Evolutionary conservation across 495 filamentous ascomycete genomes (phyloP), one percentile per base, ranked within the genome.

Genomic region (Massariosphaeria phaeospora): DNA sequence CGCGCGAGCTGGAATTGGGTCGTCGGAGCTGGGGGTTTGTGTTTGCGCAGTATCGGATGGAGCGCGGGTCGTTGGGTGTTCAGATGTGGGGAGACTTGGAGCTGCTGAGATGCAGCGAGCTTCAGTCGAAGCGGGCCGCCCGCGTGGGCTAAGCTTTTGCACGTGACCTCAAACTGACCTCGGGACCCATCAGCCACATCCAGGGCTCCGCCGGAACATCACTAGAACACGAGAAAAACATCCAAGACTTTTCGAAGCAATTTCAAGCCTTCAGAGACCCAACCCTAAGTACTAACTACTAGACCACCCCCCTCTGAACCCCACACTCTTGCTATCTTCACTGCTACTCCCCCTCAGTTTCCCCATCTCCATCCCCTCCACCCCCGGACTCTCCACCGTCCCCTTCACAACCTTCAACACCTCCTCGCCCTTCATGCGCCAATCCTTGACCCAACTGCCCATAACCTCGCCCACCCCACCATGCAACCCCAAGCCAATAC

Each of bases 391-490:
- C 42, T 25, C 45, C 26, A 35, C 38, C 47, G 41, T 11, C 35
- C 48, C 38, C 33, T 54, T 30, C 39, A 42, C 31, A 31, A 3
- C 10, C 27, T 15, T 43, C 34, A 42, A 6, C 43, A 45, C 15
- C 25, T 15, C 44, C 31, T 45, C 27, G 27, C 44, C 48, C 48
- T 25, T 42, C 17, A 2, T 35, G 11, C 24, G 21, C 48, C 34
- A 53, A 36, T 42, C 46, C 33, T 24, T 45, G 18, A 54, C 54
- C 52, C 36, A 61, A 33, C 59, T 60, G 53, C 54, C 51, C 52
- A 52, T 47, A 15, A 48, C 60, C 44, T 63, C 58, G 17, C 59
- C 66, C 47, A 58, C 52, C n/a, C n/a, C n/a, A n/a, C n/a, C n/a
- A n/a, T n/a, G n/a, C n/a, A n/a, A n/a, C n/a, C n/a, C n/a, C n/a